phyloP scores from a whole-genome alignment of 2,329 filamentous ascomycete genomes.

The Phoma sp. region DNA sequence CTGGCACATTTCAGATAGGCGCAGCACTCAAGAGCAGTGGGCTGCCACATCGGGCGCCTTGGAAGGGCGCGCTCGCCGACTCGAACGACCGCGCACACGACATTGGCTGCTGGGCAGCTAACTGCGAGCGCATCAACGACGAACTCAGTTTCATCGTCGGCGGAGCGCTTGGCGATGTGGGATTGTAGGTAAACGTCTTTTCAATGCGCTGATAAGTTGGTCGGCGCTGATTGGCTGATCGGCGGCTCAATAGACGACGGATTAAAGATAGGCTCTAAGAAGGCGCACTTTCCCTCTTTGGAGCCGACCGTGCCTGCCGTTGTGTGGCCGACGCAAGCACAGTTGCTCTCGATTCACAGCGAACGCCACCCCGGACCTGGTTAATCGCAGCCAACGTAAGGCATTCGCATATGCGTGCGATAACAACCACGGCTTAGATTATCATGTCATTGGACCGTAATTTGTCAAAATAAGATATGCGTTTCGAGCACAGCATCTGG shows the following conservation, averaged over 20 bases:
- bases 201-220: conserved; percentile 22
- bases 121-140: conserved; percentile 8
- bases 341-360: not conserved
- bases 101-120: conserved; percentile 13
- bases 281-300: conserved; percentile 12
- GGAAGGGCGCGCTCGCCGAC: conserved; percentile 19
- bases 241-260: not conserved
- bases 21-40: conserved; percentile 7
- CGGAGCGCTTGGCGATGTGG: conserved; percentile 38
- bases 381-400: not conserved
- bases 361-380: conserved; percentile 15
- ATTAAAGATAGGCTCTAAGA: not conserved
- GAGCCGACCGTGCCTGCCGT: conserved; percentile 12
- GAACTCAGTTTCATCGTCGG: conserved; percentile 30
- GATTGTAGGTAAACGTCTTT: conserved; percentile 22
- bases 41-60: conserved; percentile 19
- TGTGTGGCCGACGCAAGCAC: conserved; percentile 7
- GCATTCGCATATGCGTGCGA: conserved; percentile 16
- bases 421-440: conserved; percentile 1
- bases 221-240: conserved; percentile 15
- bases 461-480: conserved; percentile 6
- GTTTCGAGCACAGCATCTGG: conserved; percentile 12
- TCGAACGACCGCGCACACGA: conserved; percentile 8
- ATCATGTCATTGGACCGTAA: conserved; percentile 4
- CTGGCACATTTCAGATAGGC: conserved; percentile 21